Conservation (phyloP, 2,329 filamentous ascomycete genomes). For the Sphaerulina vaccinii region DNA sequence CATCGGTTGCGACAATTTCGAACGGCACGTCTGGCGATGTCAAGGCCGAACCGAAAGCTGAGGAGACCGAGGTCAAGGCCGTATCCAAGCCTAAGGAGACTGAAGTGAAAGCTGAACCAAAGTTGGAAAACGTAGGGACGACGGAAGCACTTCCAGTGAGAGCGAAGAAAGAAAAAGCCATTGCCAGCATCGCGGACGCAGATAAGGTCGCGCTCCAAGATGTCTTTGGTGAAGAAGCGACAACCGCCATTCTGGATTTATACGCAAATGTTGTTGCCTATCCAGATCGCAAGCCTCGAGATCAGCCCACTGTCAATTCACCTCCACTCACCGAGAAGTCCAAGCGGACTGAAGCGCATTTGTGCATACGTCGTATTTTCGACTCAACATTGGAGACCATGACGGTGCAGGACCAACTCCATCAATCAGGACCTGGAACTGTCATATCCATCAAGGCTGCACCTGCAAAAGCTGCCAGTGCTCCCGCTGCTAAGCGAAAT, state of each 20-base stretch:
- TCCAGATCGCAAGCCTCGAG: constrained; percentile 56
- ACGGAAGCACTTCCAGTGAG: background rate
- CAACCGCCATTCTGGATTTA: constrained; percentile 54
- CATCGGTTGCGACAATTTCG: constrained; percentile 2
- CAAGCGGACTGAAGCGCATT: constrained; percentile 62
- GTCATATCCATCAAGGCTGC: constrained; percentile 58
- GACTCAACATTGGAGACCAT: constrained; percentile 72
- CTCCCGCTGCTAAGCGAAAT: constrained; percentile 19
- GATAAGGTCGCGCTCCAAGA: constrained; percentile 40
- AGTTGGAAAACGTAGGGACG: background rate
- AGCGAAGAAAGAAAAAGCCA: constrained; percentile 19
- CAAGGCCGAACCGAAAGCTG: background rate
- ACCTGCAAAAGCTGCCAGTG: constrained; percentile 31
- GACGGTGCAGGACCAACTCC: constrained; percentile 66
- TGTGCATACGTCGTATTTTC: constrained; percentile 74
- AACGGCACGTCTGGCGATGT: background rate
- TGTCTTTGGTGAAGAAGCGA: constrained; percentile 54
- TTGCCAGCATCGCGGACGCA: constrained; percentile 38
- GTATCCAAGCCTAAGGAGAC: background rate
- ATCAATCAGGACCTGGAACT: constrained; percentile 53
- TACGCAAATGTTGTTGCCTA: constrained; percentile 54
- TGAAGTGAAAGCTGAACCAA: no score
- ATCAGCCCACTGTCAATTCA: constrained; percentile 55
- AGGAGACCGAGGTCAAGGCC: background rate
- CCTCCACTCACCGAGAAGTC: constrained; percentile 60